phyloP scores from a whole-genome alignment of 192 early-diverging fungal genomes.

The Lunasporangiospora selenospora region DNA sequence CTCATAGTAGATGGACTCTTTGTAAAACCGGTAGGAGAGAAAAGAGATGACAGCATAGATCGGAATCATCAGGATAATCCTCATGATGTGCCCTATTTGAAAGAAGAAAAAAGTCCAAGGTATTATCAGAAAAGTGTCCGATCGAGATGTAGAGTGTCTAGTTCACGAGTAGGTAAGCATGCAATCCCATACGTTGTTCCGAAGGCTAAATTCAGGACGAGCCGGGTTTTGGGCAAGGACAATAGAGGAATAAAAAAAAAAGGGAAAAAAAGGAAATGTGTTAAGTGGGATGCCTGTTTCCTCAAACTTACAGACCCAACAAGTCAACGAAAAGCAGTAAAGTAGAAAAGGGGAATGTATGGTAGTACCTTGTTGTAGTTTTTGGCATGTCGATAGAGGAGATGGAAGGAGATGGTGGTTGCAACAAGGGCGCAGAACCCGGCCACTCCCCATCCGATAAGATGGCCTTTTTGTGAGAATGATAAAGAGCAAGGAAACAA shows the following conservation, averaged over 20 bases:
- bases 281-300: not conserved
- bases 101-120: not conserved
- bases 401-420: conserved; percentile 54
- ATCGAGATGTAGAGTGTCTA: too few species aligned
- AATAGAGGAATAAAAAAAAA: not conserved
- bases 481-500: not conserved
- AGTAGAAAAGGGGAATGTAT: too few species aligned
- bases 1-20: conserved; percentile 69
- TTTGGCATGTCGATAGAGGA: conserved; percentile 58
- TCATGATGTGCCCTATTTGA: conserved; percentile 74
- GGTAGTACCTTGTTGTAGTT: conserved; percentile 58
- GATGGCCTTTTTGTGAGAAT: conserved; percentile 46
- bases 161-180: too few species aligned
- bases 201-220: too few species aligned
- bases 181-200: conserved; percentile 20
- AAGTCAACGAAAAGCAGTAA: too few species aligned
- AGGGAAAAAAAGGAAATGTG: not conserved
- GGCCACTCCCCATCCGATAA: conserved; percentile 66
- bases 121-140: too few species aligned
- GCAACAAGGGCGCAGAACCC: conserved; percentile 62
- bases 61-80: conserved; percentile 76
- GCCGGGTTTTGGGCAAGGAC: too few species aligned
- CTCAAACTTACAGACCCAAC: too few species aligned
- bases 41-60: conserved; percentile 74
- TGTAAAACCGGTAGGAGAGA: conserved; percentile 74